Percentiles rank a stretch among this genome's conserved stretches.
Conservation (phyloP, 2,329 filamentous ascomycete genomes). For the Cladosporium phlei region DNA sequence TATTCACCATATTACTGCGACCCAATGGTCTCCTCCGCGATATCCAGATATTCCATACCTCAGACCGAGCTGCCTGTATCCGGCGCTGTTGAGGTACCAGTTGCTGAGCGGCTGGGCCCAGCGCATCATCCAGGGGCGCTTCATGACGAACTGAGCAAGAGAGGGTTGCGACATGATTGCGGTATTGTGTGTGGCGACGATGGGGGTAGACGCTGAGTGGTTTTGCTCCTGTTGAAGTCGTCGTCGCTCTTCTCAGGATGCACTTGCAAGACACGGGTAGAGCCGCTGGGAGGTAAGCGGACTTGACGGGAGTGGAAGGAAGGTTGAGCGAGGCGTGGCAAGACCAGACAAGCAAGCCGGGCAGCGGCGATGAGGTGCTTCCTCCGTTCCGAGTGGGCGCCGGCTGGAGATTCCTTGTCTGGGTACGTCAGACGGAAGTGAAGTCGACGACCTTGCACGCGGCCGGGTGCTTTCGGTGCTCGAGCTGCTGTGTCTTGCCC, state of each 20-base stretch:
- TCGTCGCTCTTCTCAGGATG: constrained; percentile 13
- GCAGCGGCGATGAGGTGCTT: too few species aligned
- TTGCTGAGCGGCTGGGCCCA: constrained; percentile 75
- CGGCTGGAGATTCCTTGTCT: too few species aligned
- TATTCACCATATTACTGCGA: neutral
- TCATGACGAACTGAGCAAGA: constrained; percentile 70
- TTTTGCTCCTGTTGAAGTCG: constrained; percentile 7
- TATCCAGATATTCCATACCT: constrained; percentile 53
- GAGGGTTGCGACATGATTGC: constrained; percentile 63
- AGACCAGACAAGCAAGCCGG: too few species aligned
- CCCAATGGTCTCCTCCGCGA: constrained; percentile 3
- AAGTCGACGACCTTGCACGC: neutral
- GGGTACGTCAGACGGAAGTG: neutral
- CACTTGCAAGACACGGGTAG: constrained; percentile 2
- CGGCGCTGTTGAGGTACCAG: constrained; percentile 85
- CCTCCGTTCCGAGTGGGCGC: too few species aligned
- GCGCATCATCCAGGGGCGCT: constrained; percentile 79
- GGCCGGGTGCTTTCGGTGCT: constrained; percentile 5
- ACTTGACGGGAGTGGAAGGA: too few species aligned
- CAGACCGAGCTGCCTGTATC: constrained; percentile 89
- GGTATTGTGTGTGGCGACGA: constrained; percentile 21
- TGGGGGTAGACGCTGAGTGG: constrained; percentile 16
- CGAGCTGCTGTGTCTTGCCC: too few species aligned
- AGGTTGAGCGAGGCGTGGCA: too few species aligned
- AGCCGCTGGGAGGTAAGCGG: neutral